Conservation (phyloP, 768 basidiomycete species). For the Hypsizygus marmoreus region DNA sequence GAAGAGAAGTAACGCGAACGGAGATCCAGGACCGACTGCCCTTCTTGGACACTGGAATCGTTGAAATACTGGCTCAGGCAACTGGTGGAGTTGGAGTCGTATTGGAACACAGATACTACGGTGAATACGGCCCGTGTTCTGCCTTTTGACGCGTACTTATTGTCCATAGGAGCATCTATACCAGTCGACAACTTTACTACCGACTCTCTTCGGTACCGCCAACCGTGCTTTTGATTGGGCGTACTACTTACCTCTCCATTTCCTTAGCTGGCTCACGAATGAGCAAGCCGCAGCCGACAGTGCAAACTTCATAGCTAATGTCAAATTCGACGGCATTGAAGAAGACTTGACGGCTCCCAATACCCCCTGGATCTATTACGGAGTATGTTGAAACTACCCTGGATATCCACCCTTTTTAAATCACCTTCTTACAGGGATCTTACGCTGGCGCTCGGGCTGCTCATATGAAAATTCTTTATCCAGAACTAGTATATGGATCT, state of each 20-base stretch:
- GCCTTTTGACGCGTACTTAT: slow-evolving; percentile 13
- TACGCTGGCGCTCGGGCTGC: slow-evolving; percentile 94
- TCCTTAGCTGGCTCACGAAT: slow-evolving; percentile 80
- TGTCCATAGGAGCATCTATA: slow-evolving; percentile 61
- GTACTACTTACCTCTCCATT: slow-evolving; percentile 7
- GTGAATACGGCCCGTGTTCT: slow-evolving; percentile 32
- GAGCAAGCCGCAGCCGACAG: slow-evolving; percentile 89
- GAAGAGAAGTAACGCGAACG: no score
- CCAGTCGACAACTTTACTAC: slow-evolving; percentile 80
- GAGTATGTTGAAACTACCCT: no score
- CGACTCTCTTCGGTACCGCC: slow-evolving; percentile 68
- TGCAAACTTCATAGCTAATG: slow-evolving; percentile 84
- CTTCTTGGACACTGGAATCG: slow-evolving; percentile 80
- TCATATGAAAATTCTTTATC: slow-evolving; percentile 86
- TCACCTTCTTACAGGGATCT: slow-evolving; percentile 57
- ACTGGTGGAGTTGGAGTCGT: slow-evolving; percentile 89
- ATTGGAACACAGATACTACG: slow-evolving; percentile 93
- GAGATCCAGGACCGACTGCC: slow-evolving; percentile 51
- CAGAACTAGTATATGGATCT: slow-evolving; percentile 85
- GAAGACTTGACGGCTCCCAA: slow-evolving; percentile 71
- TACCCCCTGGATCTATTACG: slow-evolving; percentile 93
- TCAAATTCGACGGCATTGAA: slow-evolving; percentile 71
- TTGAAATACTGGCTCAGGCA: slow-evolving; percentile 80
- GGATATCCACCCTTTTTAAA: no score
- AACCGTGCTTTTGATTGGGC: not conserved